phyloP scores from a whole-genome alignment of 2,329 filamentous ascomycete species.

The Fonsecaea nubica region DNA sequence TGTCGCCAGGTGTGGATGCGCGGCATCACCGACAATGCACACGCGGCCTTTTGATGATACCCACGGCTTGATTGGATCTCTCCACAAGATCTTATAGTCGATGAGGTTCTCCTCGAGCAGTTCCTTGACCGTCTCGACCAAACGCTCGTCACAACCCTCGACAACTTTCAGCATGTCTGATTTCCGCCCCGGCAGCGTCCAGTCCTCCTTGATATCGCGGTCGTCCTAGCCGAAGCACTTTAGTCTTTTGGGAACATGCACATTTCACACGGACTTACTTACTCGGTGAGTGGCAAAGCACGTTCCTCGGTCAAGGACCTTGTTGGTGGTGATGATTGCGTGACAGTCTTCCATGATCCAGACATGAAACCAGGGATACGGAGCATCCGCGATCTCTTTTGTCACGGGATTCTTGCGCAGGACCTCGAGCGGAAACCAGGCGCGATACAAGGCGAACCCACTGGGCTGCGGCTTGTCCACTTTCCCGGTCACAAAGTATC shows the following conservation, averaged over 20 bases:
- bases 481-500: constrained; percentile 51
- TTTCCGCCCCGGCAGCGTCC: constrained; percentile 59
- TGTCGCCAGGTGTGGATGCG: constrained; percentile 28
- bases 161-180: constrained; percentile 59
- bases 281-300: background rate
- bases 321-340: constrained; percentile 47
- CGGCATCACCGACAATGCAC: constrained; percentile 28
- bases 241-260: no score
- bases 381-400: background rate
- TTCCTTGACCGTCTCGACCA: constrained; percentile 14
- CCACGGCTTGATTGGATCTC: constrained; percentile 26
- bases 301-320: background rate
- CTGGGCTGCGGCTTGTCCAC: constrained; percentile 44
- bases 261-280: no score
- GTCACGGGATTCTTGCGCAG: constrained; percentile 1
- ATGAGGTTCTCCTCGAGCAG: constrained; percentile 42
- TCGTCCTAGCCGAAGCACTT: constrained; percentile 48
- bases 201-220: constrained; percentile 62
- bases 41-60: constrained; percentile 39
- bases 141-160: constrained; percentile 56
- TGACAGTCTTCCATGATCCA: constrained; percentile 61
- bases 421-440: constrained; percentile 5
- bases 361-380: constrained; percentile 9
- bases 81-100: constrained; percentile 42
- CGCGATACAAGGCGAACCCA: constrained; percentile 38